Evolutionary conservation across 805 yeast species (phyloP), one percentile per base, ranked within the genome.

Genomic region (Cyberlindnera bimundalis): DNA sequence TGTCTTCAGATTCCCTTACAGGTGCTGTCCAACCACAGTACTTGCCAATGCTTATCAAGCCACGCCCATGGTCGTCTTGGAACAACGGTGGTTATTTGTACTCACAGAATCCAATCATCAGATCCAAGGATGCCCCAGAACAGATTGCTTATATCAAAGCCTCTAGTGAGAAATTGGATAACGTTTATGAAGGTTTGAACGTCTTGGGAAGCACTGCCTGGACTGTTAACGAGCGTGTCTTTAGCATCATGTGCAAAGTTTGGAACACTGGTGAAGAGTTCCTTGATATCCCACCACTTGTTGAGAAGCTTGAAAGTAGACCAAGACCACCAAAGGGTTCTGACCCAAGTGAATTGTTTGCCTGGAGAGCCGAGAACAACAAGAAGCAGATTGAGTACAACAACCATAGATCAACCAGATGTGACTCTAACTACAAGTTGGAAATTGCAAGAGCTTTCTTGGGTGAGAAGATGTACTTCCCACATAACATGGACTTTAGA

Each of bases 381-480:
- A 70, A 67, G 27, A 53, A 76, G 8, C 71, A 79, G 16, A 76
- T 79, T 48, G 81, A 77, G 31, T 80, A 79, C 45, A 76, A 84
- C 10, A 69, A 82, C 17, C 70, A 74, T 47, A 79, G 93, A 61
- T 90, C 98, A 0, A 84, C 82, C 59, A 78, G 99, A 61, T 93
- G 99, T 67, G 97, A 90, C 62, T 73, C 86, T 47, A 91, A 93
- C 60, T 93, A 93, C 62, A 93, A 88, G 60, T 66, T 93, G 38
- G 99, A 93, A 62, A 88, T 93, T 58, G 98, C 99, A 1, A 74
- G 98, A 49, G 96, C 96, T 0, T 88, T 83, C 62, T 64, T 84
- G 19, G 95, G 95, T 18, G 93, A 84, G 59, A 73, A 73, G 51
- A 74, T 84, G 52, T 84, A 74, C 56, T 84, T 84, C 67, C 93